Percentiles rank a stretch among this genome's conserved stretches.
These are phyloP conservation scores for Xylaria sp. DNA, from an alignment of 2,329 filamentous ascomycete genomes.

Conservation along the genomic window DNA sequence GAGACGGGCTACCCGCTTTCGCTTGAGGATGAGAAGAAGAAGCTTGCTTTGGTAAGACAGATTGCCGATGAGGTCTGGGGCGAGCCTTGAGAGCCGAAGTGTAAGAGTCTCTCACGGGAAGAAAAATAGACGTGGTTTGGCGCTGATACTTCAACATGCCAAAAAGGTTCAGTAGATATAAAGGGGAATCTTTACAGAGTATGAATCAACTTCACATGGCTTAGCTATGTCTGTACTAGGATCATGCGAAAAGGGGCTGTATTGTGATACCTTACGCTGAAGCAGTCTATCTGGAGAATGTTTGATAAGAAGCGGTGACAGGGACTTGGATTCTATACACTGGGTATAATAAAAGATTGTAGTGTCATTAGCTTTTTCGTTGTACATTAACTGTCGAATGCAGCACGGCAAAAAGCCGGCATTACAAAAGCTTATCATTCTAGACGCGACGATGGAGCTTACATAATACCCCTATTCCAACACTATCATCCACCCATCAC, in stretches of 20 bases:
- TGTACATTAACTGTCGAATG: not conserved
- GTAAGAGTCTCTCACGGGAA: too few species aligned
- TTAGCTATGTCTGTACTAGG: not conserved
- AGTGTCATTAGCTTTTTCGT: not conserved
- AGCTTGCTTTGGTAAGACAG: conserved; percentile 74
- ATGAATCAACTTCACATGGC: conserved; percentile 46
- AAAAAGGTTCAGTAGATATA: conserved; percentile 27
- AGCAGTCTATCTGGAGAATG: conserved; percentile 1
- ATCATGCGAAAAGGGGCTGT: not conserved
- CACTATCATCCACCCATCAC: conserved; percentile 54
- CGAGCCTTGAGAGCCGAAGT: conserved; percentile 49
- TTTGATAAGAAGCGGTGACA: not conserved
- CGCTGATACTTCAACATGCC: conserved; percentile 41
- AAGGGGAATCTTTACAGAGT: conserved; percentile 15
- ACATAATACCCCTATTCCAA: conserved; percentile 34
- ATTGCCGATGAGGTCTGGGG: conserved; percentile 80
- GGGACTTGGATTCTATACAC: not conserved
- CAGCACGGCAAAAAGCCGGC: not conserved
- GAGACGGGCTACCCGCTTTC: conserved; percentile 76
- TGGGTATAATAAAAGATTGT: not conserved
- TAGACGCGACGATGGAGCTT: not conserved
- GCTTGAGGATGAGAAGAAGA: conserved; percentile 76
- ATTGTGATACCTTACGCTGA: not conserved
- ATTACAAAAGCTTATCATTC: not conserved
- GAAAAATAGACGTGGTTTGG: conserved; percentile 5